Base-by-base conservation (phyloP, 2,329 filamentous ascomycete species). In the Pestalotiopsis sp. region DNA sequence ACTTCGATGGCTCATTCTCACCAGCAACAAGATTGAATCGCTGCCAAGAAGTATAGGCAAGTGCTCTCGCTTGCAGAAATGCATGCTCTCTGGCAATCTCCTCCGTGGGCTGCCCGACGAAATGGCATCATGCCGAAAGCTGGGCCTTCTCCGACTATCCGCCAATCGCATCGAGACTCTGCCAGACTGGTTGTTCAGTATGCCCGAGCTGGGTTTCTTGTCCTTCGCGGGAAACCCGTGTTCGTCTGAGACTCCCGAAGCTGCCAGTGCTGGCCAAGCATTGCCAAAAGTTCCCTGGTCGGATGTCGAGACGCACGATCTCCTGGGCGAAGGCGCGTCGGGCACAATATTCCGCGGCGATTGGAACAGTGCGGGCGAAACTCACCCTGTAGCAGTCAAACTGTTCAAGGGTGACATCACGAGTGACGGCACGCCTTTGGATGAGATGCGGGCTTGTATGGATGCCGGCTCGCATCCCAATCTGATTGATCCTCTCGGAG, bases 211-310 rank as follows among this genome's bases (percentile, higher is more conserved):
- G 14, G 80, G 83, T 0, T 86, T 84, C 66, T 73, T 86, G 56
- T 82, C 83, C 14, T 84, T 85, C 68, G 82, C 83, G 5, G 82
- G 82, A 3, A 86, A 86, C 66, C 82, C 83, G 1, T 85, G 82
- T 70, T 75, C 79, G 3, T 72, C 75, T 0, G 68, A 74, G 0
- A 71, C 71, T 52, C 68, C 70, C 64, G 68, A 69, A 31, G 67
- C 68, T 45, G 75, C 75, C 49, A 77, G 76, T 64, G 75, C 76
- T 9, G 77, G 75, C 61, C 62, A 74, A 2, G 65, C 72, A 1
- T 76, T 86, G 3, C 76, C 78, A 2, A 76, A 78, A 23, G 80
- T 85, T 56, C 70, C 77, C 49, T 86, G 83, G 82, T 66, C 73
- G 6, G 76, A 82, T 17, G 77, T 86, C 12, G 75, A 80, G 11